Evolutionary conservation across 2,329 filamentous ascomycete genomes (phyloP), one percentile per base, ranked within the genome.

Genomic region (Sclerotinia minor): DNA sequence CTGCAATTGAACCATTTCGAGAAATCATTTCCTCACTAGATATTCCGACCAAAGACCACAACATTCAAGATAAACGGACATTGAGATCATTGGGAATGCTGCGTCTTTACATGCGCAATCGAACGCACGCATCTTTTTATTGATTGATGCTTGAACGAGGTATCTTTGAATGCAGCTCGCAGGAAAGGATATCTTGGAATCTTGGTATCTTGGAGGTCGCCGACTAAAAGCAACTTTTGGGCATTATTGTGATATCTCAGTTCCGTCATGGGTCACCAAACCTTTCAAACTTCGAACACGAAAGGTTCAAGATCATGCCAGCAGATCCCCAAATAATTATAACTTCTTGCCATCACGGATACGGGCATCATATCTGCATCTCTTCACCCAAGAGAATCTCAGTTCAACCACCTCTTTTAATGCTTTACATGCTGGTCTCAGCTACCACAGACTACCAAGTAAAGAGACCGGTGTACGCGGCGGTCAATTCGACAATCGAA

Each of bases 281-380:
- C 29, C 29, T 15, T 35, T n/a, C 9, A 55, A 19, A 5, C 19
- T 24, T 50, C 59, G 44, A 50, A 63, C 61, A 55, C 47, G 49
- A 53, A 55, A 54, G 53, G 44, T 59, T 66, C 41, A 60, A 66
- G 64, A 64, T 64, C 32, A 64, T 64, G 61, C 49, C 61, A 64
- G 49, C 49, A 29, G 35, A 64, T 64, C 49, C 24, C 61, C 35
- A 64, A 64, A 64, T 44, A 44, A 57, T 68, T 67, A 63, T 54
- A 71, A 69, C 64, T 35, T 69, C 65, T 58, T 50, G 64, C 55
- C 59, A 38, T 65, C 65, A 70, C 45, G 45, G 52, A 69, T 52
- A 57, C 58, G 58, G 32, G 52, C 35, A 58, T 55, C 52, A 54
- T 29, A 58, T 60, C 17, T 65, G 52, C 52, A 45, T 58, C 52